phyloP scores from a whole-genome alignment of 495 filamentous ascomycete genomes.

The Tuber indicum region DNA sequence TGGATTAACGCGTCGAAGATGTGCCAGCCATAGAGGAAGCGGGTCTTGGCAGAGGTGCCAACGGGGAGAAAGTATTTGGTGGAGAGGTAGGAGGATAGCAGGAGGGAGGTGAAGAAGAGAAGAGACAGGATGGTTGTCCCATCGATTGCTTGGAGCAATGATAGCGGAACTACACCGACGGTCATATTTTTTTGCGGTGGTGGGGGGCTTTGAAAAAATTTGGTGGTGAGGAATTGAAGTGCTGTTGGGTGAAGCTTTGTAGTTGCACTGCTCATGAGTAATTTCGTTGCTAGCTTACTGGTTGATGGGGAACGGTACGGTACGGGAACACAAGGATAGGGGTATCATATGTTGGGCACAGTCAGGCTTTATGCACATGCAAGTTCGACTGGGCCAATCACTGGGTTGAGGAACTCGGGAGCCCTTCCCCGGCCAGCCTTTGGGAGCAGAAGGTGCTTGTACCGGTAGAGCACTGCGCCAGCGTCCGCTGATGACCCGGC shows the following conservation, averaged over 20 bases:
- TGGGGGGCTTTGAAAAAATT: neutral
- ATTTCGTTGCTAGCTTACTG: neutral
- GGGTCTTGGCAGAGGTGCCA: slow-evolving; percentile 49
- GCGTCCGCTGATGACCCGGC: neutral
- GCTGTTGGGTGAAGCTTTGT: neutral
- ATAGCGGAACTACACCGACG: neutral
- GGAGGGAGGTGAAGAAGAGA: slow-evolving; percentile 47
- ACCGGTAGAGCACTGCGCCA: neutral
- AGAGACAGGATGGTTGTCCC: slow-evolving; percentile 50
- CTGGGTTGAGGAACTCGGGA: neutral
- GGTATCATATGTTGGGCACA: neutral
- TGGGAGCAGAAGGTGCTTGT: neutral
- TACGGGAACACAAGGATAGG: too few species aligned
- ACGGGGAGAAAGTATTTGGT: slow-evolving; percentile 47
- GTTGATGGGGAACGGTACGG: too few species aligned
- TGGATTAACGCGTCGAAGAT: slow-evolving; percentile 86
- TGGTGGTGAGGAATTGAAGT: neutral
- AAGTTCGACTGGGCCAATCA: neutral
- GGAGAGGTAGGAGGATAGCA: slow-evolving; percentile 46
- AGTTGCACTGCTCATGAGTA: neutral
- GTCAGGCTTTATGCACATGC: neutral
- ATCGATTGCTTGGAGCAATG: slow-evolving; percentile 46
- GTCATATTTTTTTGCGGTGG: neutral
- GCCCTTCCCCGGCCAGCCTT: neutral
- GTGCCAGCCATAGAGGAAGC: slow-evolving; percentile 90